Conservation (phyloP, 75 land plant genomes). For the Sequoia sempervirens region DNA sequence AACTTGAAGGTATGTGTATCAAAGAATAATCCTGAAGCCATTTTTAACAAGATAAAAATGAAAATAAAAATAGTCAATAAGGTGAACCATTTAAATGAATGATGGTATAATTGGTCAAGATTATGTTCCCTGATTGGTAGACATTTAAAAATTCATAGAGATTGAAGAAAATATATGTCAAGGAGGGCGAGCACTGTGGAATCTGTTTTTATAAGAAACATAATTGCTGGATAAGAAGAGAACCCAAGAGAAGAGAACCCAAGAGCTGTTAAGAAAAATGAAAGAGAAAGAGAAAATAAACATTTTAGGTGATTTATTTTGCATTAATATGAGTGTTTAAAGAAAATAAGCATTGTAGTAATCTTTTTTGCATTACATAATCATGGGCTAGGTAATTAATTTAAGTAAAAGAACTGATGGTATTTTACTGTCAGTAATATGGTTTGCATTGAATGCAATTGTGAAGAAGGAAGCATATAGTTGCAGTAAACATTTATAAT, state of each 20-base stretch:
- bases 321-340: not conserved
- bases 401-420: not conserved
- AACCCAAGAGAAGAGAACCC: too few relatives aligned
- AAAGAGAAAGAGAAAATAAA: too few relatives aligned
- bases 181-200: not conserved
- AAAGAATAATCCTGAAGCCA: not conserved
- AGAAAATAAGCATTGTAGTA: not conserved
- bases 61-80: not conserved
- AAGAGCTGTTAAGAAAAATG: not conserved
- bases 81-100: not conserved
- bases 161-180: not conserved
- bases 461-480: not conserved
- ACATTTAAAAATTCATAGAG: not conserved
- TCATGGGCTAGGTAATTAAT: not conserved
- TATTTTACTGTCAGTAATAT: not conserved
- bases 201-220: not conserved
- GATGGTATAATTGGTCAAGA: not conserved
- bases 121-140: not conserved
- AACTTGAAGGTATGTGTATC: conserved; percentile 29
- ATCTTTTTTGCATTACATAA: not conserved
- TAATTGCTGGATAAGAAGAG: not conserved
- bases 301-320: not conserved
- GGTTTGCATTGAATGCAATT: not conserved
- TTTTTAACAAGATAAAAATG: not conserved
- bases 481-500: not conserved